Base-by-base conservation (phyloP, 306 rosid species). In the Vigna trinervia region DNA sequence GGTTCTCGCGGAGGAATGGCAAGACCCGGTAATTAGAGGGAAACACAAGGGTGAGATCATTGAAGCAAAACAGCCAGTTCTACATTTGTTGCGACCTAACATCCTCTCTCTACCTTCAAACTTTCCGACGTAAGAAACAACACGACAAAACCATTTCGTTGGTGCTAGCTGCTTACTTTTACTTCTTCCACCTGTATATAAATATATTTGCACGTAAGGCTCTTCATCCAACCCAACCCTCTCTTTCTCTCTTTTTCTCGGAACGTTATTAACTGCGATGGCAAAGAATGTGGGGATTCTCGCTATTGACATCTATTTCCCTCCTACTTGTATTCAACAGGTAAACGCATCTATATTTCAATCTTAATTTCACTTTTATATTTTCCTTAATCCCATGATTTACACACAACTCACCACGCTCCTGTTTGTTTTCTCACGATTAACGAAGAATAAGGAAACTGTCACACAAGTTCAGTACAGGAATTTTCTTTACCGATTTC, bases 231-330 rank as follows among this genome's bases (percentile, higher is more conserved):
- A 52, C 57, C 17, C 20, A 14, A 15, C 68, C 20, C 13, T 3
- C 47, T 41, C 66, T 23, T 22, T 67, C 50, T 69, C 28, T 58
- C n/a, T 20, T 11, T 17, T 4, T 59, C 81, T 75, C 75, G 14
- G 53, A 52, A 9, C 41, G 57, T 38, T 3, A 1, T 38, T 6
- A 2, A 9, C 13, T 6, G 41, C 23, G 20, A 82, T 82, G 85
- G 79, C 79, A 17, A 77, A 88, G 78, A 89, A 91, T 85, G 98
- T 90, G 39, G 97, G 98, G 72, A 89, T 91, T 82, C 92, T 94
- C 84, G 97, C 97, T 59, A 48, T 89, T 45, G 98, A 94, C 64
- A 90, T 94, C 90, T 88, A 94, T 88, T 91, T 94, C 84, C 98
- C 98, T 72, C 84, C 90, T 43, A 78, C 91, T 66, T 94, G 87